Base-by-base conservation (phyloP, 176 grass and related monocot species). In the Oryza rufipogon region DNA sequence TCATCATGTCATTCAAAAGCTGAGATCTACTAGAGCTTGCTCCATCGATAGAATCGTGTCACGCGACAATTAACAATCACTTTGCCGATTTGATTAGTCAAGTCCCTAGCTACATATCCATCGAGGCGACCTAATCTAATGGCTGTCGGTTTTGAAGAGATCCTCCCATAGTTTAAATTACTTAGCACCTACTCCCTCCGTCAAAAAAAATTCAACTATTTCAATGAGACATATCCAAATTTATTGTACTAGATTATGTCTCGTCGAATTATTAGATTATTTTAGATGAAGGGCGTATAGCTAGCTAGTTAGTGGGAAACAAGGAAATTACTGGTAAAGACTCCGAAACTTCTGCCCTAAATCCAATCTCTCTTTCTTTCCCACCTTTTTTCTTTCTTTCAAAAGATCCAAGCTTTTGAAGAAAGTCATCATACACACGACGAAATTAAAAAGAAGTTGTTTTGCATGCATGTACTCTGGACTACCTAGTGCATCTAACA, bases 281-380 rank as follows among this genome's bases (percentile, higher is more conserved):
- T 32, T 3, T 32, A 3, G 2, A 32, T 2, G 30, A 3, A 32
- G 2, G 0, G 30, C 2, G 30, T 32, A 32, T 32, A 17, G 1
- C 17, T 20, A 51, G 52, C 52, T 58, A 8, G 68, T 6, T 79
- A 23, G 39, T 83, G 80, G 56, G 39, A 48, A 83, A 15, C 80
- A 64, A 34, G 70, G 25, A 65, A 73, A 83, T 74, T 65, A 74
- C 8, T 63, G 32, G 26, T 6, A 23, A 11, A 66, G 41, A 66
- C n/a, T 83, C 58, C 58, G 0, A 51, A 58, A 48, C 81, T 74
- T 47, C 70, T 26, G 25, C 25, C 70, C 56, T 36, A 74, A 74
- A 6, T 83, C 81, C 70, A 74, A 33, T 41, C 23, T 64, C n/a
- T 73, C 19, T 58, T 20, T 58, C 19, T 20, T 58, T 9, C 19